Evolutionary conservation across 129 eudicot species (phyloP), one percentile per base, ranked within the genome.

Genomic region (Flaveria trinervia): DNA sequence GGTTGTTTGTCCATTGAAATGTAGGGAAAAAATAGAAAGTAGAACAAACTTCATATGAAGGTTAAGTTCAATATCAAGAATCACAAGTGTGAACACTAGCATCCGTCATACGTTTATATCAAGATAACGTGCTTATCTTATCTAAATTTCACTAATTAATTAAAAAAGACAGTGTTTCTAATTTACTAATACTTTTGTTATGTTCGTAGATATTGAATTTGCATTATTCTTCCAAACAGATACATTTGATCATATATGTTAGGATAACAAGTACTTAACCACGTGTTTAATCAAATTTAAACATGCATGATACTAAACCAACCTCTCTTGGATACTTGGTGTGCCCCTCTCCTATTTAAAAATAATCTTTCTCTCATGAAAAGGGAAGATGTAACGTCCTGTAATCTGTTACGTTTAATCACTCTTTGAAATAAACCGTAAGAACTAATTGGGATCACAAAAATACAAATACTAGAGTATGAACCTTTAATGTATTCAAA

Each of bases 41-140:
- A 50, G 72, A 36, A 65, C 72, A 41, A 36, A 65, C 72, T 51
- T 26, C 51, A 49, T 64, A 49, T 12, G 22, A 25, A 8, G 46
- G 30, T n/a, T 20, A 23, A 23, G 48, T 76, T 54, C 80, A 76
- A 76, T 49, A 12, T 30, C 18, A 76, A 39, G 73, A 49, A 76
- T 76, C 73, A 74, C 49, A 26, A 30, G 5, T 46, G 13, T 75
- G 15, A 49, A 25, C 25, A 0, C 3, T 11, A 3, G 50, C 50
- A 45, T 75, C 12, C 20, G 1, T 0, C 48, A 7, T 16, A 22
- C 25, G 70, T 22, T 20, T 14, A 59, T 74, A 44, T 15, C 56
- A 74, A 44, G 43, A 49, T 59, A 44, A 36, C 10, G n/a, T 16
- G 23, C n/a, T 50, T n/a, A 26, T 30, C 14, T 22, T 70, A 48